Percentiles rank a stretch among this genome's conserved stretches.
Evolutionary conservation across 306 rosid species (phyloP).

Genomic region (Vigna mungo): DNA sequence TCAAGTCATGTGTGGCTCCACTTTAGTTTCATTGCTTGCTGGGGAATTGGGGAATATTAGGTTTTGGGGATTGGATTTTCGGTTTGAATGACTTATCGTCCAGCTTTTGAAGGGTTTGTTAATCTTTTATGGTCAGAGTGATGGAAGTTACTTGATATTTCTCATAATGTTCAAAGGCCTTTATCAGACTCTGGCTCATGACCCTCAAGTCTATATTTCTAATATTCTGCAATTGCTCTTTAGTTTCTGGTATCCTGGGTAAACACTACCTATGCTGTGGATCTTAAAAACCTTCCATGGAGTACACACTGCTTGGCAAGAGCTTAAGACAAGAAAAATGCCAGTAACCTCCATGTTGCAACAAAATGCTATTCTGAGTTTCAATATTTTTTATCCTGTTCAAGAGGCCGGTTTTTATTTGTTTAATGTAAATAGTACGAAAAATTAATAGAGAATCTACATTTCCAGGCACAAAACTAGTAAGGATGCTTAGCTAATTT

Average conservation of each 20-base stretch:
- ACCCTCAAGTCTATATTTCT: neutral
- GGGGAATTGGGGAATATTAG: neutral
- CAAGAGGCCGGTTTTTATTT: slow-evolving; percentile 7
- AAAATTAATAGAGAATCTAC: neutral
- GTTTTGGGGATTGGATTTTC: slow-evolving; percentile 27
- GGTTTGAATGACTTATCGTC: slow-evolving; percentile 27
- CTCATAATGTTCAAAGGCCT: slow-evolving; percentile 7
- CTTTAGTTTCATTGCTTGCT: neutral
- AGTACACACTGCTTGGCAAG: neutral
- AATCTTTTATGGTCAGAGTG: slow-evolving; percentile 29
- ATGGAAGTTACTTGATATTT: slow-evolving; percentile 10
- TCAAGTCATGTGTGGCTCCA: slow-evolving; percentile 11
- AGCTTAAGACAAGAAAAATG: neutral
- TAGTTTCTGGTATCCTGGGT: slow-evolving; percentile 17
- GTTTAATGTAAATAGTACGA: slow-evolving; percentile 19
- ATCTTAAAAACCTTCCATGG: slow-evolving; percentile 24
- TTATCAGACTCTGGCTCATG: slow-evolving; percentile 9
- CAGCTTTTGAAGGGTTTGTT: slow-evolving; percentile 4
- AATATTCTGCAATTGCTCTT: slow-evolving; percentile 3
- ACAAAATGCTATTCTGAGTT: slow-evolving; percentile 11
- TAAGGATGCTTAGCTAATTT: neutral
- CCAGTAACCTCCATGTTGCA: neutral
- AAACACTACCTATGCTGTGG: slow-evolving; percentile 3
- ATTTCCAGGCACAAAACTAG: slow-evolving; percentile 17
- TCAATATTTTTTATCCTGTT: neutral